Evolutionary conservation across 306 rosid species (phyloP), one percentile per base, ranked within the genome.

Genomic region (Oxytropis ochrocephala): DNA sequence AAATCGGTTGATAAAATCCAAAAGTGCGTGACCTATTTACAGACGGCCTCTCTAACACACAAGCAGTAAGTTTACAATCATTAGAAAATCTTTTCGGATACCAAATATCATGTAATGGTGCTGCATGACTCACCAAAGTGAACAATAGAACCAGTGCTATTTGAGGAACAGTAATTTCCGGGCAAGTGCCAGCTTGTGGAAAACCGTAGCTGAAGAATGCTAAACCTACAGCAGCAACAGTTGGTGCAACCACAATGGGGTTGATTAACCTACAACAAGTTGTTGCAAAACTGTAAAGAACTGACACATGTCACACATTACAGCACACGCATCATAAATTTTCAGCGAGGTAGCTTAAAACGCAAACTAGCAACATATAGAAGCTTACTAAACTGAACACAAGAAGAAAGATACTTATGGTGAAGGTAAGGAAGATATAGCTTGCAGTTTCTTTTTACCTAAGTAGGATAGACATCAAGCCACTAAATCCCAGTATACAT

Each of bases 201-300:
- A 93, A 90, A 16, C 98, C 98, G 39, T 85, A 93, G 86, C 98
- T 88, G 64, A 93, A 93, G 83, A 93, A 93, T 14, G 98, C 97
- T 79, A 93, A 87, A 64, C 98, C 97, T 53, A 90, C 85, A 2
- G 97, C 97, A 35, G 97, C 96, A 78, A 94, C 91, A 53, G 98
- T 88, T 54, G 98, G 98, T 35, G 98, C 98, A 76, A 94, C 92
- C 74, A 94, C 97, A 56, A 90, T 67, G 41, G 98, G 98, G 78
- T 90, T 88, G 88, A 88, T 85, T 73, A 88, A 80, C 86, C 98
- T 94, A 77, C 78, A 81, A 69, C 16, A 57, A 72, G 36, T 72
- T 60, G 69, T 61, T 13, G 64, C 8, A 5, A 63, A 57, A 72
- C 7, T 14, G 54, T 64, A 58, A 62, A 67, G 42, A 57, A 33